Base-by-base conservation (phyloP, 148 eudicot genomes). In the Fagopyrum esculentum region DNA sequence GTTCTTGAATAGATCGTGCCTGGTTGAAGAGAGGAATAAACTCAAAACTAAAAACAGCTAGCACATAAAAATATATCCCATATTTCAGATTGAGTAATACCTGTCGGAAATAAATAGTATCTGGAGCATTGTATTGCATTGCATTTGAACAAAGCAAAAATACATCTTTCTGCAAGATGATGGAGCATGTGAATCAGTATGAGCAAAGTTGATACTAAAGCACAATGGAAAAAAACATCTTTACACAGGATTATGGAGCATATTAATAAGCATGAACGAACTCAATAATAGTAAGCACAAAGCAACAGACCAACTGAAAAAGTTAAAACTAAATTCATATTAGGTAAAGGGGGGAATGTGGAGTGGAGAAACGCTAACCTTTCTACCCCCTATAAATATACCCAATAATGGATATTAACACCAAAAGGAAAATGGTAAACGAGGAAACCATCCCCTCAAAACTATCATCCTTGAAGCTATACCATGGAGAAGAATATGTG, bases 1-100 rank as follows among this genome's bases (percentile, higher is more conserved):
- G 78, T 64, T 93, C 98, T 77, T 85, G 92, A 71, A 93, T 93
- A 45, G 96, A 81, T 35, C 89, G 85, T 48, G 98, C 98, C 98
- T 93, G 75, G 17, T 69, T 45, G 55, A 35, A 26, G 75, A 72
- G 43, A 19, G n/a, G 50, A 40, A 50, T 10, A 73, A 26, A 29
- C 7, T 48, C 55, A 73, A 15, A 47, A 29, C 75, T 50, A 26
- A 30, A 26, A 54, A 19, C 52, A 29, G 45, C 51, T 2, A 44
- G 40, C 40, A 57, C 5, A 48, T 40, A 45, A 74, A 26, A n/a
- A 74, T 6, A 74, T 45, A 51, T 9, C 13, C 60, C 45, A 7
- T 26, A 22, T n/a, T 16, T 35, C 9, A 45, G 5, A 57, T 22
- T 13, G 7, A 19, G 44, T 40, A 63, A 56, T 78, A 89, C 93